Evolutionary conservation across 441 rosid species (phyloP).

Genomic region (Euphorbia corollata): DNA sequence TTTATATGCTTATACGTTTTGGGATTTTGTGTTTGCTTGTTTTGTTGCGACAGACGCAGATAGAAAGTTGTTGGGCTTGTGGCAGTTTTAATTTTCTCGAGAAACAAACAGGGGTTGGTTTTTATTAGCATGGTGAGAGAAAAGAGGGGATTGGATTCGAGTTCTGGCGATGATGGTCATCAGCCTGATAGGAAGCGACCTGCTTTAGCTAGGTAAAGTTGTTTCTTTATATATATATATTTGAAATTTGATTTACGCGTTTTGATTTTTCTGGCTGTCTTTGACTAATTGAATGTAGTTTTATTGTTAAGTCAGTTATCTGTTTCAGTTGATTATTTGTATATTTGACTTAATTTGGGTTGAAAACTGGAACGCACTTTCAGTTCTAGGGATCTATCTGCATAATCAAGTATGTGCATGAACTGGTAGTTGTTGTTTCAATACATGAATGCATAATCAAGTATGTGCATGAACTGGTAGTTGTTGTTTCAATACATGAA

Average conservation of each 20-base stretch:
- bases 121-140: slow-evolving; percentile 42
- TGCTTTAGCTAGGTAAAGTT: slow-evolving; percentile 73
- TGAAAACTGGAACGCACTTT: not conserved
- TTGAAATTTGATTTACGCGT: not conserved
- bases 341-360: slow-evolving; percentile 7
- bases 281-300: not conserved
- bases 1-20: not conserved
- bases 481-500: too few species aligned
- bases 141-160: slow-evolving; percentile 63
- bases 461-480: too few species aligned
- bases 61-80: not conserved
- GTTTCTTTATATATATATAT: not conserved
- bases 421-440: too few species aligned
- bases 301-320: not conserved
- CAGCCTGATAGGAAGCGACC: slow-evolving; percentile 86
- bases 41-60: not conserved
- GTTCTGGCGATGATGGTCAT: slow-evolving; percentile 48
- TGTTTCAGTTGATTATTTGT: slow-evolving; percentile 4
- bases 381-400: not conserved
- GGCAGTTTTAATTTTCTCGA: slow-evolving; percentile 6
- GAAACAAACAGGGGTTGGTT: slow-evolving; percentile 13
- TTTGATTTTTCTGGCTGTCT: not conserved
- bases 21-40: not conserved
- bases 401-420: too few species aligned
- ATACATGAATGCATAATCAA: not conserved